These are phyloP conservation scores for Trametes sanguinea DNA, from an alignment of 768 basidiomycete species.

Conservation along the genomic window DNA sequence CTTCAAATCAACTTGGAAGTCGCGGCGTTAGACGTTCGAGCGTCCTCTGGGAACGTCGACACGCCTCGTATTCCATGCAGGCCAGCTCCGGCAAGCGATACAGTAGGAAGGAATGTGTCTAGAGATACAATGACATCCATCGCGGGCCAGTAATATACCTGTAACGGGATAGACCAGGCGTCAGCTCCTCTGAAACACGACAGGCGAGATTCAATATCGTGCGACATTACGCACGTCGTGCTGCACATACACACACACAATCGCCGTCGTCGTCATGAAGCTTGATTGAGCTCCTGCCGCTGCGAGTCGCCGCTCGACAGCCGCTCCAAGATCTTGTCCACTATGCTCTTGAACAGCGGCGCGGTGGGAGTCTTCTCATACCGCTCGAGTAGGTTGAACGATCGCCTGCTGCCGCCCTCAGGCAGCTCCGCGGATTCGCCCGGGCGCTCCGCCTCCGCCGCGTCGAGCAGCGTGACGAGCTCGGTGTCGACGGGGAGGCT, in stretches of 20 bases:
- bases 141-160: background rate
- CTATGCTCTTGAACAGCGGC: slow-evolving; percentile 65
- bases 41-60: background rate
- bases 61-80: slow-evolving; percentile 4
- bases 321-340: slow-evolving; percentile 42
- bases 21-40: background rate
- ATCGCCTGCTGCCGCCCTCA: slow-evolving; percentile 28
- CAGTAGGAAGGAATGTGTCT: slow-evolving; percentile 1
- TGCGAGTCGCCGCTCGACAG: slow-evolving; percentile 20
- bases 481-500: slow-evolving; percentile 92
- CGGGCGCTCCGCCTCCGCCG: slow-evolving; percentile 40
- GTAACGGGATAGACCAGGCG: background rate
- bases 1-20: slow-evolving; percentile 1
- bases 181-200: background rate
- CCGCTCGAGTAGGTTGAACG: slow-evolving; percentile 55
- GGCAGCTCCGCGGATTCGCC: slow-evolving; percentile 41
- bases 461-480: slow-evolving; percentile 84
- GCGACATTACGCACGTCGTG: background rate
- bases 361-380: slow-evolving; percentile 73
- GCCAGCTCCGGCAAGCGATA: background rate
- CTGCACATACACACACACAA: background rate
- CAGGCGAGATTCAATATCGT: background rate
- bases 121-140: slow-evolving; percentile 8
- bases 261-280: slow-evolving; percentile 7
- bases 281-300: background rate